phyloP scores from a whole-genome alignment of 768 basidiomycete genomes.

The Myochromella boudieri region DNA sequence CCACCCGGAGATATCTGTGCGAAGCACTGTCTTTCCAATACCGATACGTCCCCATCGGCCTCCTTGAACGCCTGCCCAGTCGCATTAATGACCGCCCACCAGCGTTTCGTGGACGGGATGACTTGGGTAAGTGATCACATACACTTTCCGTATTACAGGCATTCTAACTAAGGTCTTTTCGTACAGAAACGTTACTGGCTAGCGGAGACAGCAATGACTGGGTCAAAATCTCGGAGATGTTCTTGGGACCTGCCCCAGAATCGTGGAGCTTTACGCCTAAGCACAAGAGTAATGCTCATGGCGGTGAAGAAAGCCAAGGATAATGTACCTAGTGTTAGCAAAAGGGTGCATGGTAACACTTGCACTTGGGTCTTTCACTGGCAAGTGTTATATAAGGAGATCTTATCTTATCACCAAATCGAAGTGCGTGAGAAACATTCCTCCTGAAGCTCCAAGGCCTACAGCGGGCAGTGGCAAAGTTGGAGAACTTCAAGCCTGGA shows the following conservation, averaged over 20 bases:
- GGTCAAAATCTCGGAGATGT: slow-evolving; percentile 95
- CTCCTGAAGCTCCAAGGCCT: too few species aligned
- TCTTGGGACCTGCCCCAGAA: slow-evolving; percentile 84
- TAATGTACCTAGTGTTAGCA: too few species aligned
- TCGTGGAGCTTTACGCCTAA: slow-evolving; percentile 87
- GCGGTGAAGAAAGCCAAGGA: slow-evolving; percentile 59
- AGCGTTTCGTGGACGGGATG: slow-evolving; percentile 82
- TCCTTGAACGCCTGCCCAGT: slow-evolving; percentile 79
- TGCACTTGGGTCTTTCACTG: too few species aligned
- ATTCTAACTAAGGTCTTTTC: not conserved
- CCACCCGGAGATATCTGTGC: slow-evolving; percentile 89
- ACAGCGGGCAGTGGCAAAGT: too few species aligned
- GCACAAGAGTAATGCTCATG: slow-evolving; percentile 89
- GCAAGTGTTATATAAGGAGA: too few species aligned
- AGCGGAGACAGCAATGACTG: slow-evolving; percentile 81
- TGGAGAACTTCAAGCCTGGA: too few species aligned
- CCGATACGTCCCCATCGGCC: slow-evolving; percentile 92
- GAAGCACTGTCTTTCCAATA: slow-evolving; percentile 96
- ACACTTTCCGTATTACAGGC: not conserved
- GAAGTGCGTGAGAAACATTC: too few species aligned
- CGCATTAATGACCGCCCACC: slow-evolving; percentile 91
- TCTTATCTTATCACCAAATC: slow-evolving; percentile 6
- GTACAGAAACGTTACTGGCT: slow-evolving; percentile 77
- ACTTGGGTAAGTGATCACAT: slow-evolving; percentile 61
- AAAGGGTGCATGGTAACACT: too few species aligned